Evolutionary conservation across 768 basidiomycete species (phyloP).

Genomic region (Boletales sp.): DNA sequence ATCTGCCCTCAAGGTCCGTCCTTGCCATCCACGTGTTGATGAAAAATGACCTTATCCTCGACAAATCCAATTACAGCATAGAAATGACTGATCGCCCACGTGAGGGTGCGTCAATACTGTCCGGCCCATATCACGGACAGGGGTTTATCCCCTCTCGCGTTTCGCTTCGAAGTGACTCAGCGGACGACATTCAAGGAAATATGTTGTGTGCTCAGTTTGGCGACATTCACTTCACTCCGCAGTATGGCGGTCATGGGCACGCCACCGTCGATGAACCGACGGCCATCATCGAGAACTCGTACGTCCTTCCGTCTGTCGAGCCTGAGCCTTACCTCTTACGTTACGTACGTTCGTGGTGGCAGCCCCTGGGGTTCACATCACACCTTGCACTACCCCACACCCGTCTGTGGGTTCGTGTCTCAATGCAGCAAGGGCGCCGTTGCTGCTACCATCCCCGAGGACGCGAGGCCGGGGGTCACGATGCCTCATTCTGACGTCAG

Average conservation of each 20-base stretch:
- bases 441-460: slow-evolving; percentile 21
- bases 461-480: slow-evolving; percentile 19
- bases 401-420: slow-evolving; percentile 18
- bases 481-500: slow-evolving; percentile 22
- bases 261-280: slow-evolving; percentile 21
- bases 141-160: slow-evolving; percentile 12
- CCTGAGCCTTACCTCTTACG: slow-evolving; percentile 14
- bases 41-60: slow-evolving; percentile 9
- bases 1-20: slow-evolving; percentile 33
- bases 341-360: slow-evolving; percentile 24
- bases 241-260: slow-evolving; percentile 10
- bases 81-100: slow-evolving; percentile 21
- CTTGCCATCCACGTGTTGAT: slow-evolving; percentile 24
- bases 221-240: slow-evolving; percentile 24
- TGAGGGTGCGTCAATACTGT: slow-evolving; percentile 16
- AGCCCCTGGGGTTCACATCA: slow-evolving; percentile 23
- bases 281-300: slow-evolving; percentile 26
- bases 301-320: slow-evolving; percentile 13
- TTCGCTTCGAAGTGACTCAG: slow-evolving; percentile 10
- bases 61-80: slow-evolving; percentile 18
- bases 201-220: slow-evolving; percentile 21
- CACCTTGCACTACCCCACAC: slow-evolving; percentile 25
- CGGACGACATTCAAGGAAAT: slow-evolving; percentile 24
- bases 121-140: slow-evolving; percentile 20
- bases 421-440: slow-evolving; percentile 7